Evolutionary conservation across 768 basidiomycete genomes (phyloP).

Genomic region (Suillus weaverae): DNA sequence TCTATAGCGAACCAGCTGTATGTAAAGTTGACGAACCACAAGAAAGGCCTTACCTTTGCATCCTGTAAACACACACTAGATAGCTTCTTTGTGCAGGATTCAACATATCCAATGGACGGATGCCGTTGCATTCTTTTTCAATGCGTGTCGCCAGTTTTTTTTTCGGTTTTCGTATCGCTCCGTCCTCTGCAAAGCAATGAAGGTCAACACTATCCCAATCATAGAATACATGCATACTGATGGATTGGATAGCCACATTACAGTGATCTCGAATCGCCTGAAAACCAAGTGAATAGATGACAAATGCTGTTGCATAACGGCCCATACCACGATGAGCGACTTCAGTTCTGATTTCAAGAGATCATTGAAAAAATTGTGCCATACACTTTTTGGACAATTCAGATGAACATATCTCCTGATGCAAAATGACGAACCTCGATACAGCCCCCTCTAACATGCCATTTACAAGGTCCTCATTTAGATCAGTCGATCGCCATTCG

Average conservation of each 20-base stretch:
- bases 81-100: background rate
- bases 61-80: background rate
- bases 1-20: background rate
- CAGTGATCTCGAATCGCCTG: background rate
- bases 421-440: background rate
- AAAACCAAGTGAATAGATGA: background rate
- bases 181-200: background rate
- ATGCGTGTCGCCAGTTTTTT: background rate
- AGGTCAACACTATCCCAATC: background rate
- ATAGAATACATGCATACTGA: background rate
- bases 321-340: background rate
- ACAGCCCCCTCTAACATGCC: background rate
- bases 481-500: background rate
- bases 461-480: background rate
- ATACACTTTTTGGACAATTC: background rate
- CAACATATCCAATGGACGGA: background rate
- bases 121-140: background rate
- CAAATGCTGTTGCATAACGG: background rate
- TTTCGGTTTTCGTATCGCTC: background rate
- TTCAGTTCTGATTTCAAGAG: background rate
- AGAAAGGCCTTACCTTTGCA: background rate
- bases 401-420: background rate
- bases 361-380: background rate
- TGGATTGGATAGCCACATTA: background rate
- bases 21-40: background rate